Evolutionary conservation across 2,329 filamentous ascomycete genomes (phyloP).

Genomic region (Kalaharituber pfeilii): DNA sequence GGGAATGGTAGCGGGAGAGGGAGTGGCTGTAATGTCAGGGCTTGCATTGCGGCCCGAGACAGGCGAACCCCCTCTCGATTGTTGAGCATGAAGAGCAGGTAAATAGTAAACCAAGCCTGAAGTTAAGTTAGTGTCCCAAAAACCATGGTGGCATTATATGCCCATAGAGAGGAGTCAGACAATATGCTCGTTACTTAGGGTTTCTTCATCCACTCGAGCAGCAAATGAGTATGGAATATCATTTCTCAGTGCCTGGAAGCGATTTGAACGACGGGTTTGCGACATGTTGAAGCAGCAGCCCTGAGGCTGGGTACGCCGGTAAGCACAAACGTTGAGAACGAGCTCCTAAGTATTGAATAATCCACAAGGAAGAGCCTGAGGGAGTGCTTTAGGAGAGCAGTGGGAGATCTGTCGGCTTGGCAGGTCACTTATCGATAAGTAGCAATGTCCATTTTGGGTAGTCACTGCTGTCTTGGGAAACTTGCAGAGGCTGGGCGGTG

Average conservation of each 20-base stretch:
- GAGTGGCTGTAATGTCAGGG: not conserved
- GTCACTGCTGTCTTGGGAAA: too few species aligned
- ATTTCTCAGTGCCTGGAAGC: not conserved
- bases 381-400: too few species aligned
- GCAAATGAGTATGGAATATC: not conserved
- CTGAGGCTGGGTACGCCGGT: not conserved
- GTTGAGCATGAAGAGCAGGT: not conserved
- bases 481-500: too few species aligned
- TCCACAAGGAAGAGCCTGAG: too few species aligned
- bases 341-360: too few species aligned
- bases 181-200: slow-evolving; percentile 1
- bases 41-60: slow-evolving; percentile 1
- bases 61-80: not conserved
- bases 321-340: too few species aligned
- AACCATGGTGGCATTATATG: not conserved
- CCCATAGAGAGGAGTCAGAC: not conserved
- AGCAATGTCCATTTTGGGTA: too few species aligned
- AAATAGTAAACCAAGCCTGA: not conserved
- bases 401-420: too few species aligned
- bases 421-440: too few species aligned
- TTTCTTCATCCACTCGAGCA: slow-evolving; percentile 1
- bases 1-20: not conserved
- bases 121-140: too few species aligned
- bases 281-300: not conserved
- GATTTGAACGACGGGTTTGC: not conserved